phyloP scores from a whole-genome alignment of 1,284 basidiomycete genomes.

The Golubevia sp. region DNA sequence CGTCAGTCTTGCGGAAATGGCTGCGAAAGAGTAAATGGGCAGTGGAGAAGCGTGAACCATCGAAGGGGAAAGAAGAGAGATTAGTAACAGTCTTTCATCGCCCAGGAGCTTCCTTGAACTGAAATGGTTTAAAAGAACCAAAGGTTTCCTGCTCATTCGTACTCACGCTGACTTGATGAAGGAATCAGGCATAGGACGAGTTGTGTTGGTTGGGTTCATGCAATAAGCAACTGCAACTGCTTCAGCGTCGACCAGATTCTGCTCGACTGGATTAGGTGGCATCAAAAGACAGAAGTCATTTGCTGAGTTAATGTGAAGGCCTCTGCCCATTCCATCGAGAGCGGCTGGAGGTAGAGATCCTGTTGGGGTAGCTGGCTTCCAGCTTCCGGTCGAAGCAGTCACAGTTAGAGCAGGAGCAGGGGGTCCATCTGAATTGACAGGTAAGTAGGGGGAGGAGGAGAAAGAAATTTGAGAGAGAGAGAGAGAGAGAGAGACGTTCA shows the following conservation, averaged over 20 bases:
- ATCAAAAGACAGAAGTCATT: constrained; percentile 47
- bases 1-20: constrained; percentile 33
- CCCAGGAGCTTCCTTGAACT: too few relatives aligned
- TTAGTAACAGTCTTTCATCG: too few relatives aligned
- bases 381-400: background rate
- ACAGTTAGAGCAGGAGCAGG: background rate
- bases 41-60: too few relatives aligned
- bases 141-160: too few relatives aligned
- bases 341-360: constrained; percentile 16
- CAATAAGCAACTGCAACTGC: constrained; percentile 50
- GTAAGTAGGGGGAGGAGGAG: background rate
- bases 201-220: constrained; percentile 38
- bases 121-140: too few relatives aligned
- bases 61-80: too few relatives aligned
- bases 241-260: constrained; percentile 52
- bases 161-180: too few relatives aligned
- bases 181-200: constrained; percentile 32
- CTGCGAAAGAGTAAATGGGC: too few relatives aligned
- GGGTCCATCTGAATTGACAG: background rate
- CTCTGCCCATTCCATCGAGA: constrained; percentile 19
- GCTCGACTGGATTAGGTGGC: constrained; percentile 42
- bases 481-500: background rate
- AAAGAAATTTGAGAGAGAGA: background rate
- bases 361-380: constrained; percentile 17
- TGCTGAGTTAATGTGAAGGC: constrained; percentile 33